These are phyloP conservation scores for Hypoxylon rickii DNA, from an alignment of 495 filamentous ascomycete species.

Conservation along the genomic window DNA sequence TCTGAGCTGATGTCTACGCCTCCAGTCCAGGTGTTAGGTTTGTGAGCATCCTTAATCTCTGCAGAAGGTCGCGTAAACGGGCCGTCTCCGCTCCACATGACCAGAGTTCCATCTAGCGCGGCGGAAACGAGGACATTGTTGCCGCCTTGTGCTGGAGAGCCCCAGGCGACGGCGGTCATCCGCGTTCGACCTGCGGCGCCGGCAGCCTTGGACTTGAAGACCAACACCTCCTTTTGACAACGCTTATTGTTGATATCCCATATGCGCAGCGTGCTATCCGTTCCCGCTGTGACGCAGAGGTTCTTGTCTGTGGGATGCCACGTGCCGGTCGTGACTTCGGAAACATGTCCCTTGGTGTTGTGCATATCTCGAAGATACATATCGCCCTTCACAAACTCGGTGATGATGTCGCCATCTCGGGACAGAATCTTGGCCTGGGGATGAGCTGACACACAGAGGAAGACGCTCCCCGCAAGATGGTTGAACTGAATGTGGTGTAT, in stretches of 20 bases:
- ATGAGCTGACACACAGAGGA: conserved; percentile 84
- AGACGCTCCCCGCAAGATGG: conserved; percentile 73
- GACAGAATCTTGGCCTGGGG: conserved; percentile 87
- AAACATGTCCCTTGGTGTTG: conserved; percentile 94
- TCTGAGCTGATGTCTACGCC: conserved; percentile 91
- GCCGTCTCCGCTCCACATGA: conserved; percentile 91
- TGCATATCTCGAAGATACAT: conserved; percentile 97
- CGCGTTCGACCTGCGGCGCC: conserved; percentile 88
- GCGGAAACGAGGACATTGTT: conserved; percentile 81
- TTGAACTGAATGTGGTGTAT: conserved; percentile 88
- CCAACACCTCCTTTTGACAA: conserved; percentile 88
- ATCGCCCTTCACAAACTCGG: conserved; percentile 93
- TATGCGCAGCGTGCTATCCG: conserved; percentile 91
- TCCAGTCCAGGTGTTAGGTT: conserved; percentile 84
- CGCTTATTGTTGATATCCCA: conserved; percentile 92
- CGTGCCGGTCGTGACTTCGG: conserved; percentile 81
- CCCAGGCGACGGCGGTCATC: conserved; percentile 94
- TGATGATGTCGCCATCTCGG: conserved; percentile 81
- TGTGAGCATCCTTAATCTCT: conserved; percentile 86
- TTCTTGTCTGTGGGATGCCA: conserved; percentile 88
- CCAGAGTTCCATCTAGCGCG: conserved; percentile 85
- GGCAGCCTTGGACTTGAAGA: conserved; percentile 85
- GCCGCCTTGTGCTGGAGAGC: conserved; percentile 73
- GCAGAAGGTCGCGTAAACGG: conserved; percentile 84
- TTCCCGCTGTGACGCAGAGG: conserved; percentile 83